phyloP scores from a whole-genome alignment of 1,139 yeast species.

The Taphrina flavorubra region DNA sequence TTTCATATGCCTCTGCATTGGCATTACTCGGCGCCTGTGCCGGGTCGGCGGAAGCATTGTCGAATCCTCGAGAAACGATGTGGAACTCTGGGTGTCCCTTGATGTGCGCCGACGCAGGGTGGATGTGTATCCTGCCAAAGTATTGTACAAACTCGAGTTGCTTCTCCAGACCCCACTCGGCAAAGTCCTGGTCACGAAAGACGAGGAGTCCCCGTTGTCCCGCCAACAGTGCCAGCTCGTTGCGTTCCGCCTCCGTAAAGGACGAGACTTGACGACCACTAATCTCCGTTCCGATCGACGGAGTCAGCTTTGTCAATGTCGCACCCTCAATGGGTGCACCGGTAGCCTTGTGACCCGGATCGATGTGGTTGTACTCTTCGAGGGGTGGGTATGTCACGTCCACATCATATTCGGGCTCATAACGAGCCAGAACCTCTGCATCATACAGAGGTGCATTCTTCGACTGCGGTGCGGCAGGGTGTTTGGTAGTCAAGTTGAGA shows the following conservation, averaged over 20 bases:
- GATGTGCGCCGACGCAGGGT: constrained; percentile 50
- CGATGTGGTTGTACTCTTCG: constrained; percentile 25
- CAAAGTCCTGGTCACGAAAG: constrained; percentile 70
- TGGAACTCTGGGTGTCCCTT: constrained; percentile 66
- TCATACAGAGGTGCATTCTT: constrained; percentile 14
- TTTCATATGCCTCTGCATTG: constrained; percentile 12
- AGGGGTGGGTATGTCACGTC: constrained; percentile 23
- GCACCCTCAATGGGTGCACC: constrained; percentile 30
- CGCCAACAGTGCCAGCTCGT: constrained; percentile 67
- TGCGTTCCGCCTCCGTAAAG: constrained; percentile 60
- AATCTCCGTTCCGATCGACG: constrained; percentile 70
- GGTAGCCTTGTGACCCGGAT: constrained; percentile 38
- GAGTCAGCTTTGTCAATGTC: constrained; percentile 54
- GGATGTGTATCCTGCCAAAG: constrained; percentile 68
- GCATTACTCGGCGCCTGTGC: constrained; percentile 21
- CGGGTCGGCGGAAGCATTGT: background rate
- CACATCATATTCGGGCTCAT: constrained; percentile 32
- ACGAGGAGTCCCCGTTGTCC: constrained; percentile 72
- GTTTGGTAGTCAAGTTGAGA: background rate
- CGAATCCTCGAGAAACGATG: constrained; percentile 55
- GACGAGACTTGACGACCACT: constrained; percentile 64
- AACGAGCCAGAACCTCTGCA: constrained; percentile 26
- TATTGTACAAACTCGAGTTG: constrained; percentile 59
- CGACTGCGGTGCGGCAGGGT: background rate
- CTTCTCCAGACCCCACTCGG: constrained; percentile 59